Percentiles rank a stretch among this genome's conserved stretches.
Evolutionary conservation across 2,329 filamentous ascomycete genomes (phyloP).

Genomic region (Pseudogymnoascus sp.): DNA sequence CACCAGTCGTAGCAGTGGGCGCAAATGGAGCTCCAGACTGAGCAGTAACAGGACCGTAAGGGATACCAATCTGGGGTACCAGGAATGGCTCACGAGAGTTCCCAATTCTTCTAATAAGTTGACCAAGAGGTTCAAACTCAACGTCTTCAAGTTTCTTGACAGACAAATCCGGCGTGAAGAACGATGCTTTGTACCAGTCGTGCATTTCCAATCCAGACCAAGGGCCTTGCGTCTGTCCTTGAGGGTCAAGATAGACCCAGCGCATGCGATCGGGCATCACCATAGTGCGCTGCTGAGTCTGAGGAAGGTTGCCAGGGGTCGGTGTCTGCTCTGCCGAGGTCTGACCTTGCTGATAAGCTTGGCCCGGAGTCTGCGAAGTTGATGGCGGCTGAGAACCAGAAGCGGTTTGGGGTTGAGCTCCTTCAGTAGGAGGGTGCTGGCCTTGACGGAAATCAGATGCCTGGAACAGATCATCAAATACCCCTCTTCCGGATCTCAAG

Average conservation of each 20-base stretch:
- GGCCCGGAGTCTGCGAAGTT: slow-evolving; percentile 23
- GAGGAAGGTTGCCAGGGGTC: slow-evolving; percentile 53
- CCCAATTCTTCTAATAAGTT: slow-evolving; percentile 89
- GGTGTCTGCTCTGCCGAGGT: slow-evolving; percentile 45
- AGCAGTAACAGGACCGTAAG: slow-evolving; percentile 67
- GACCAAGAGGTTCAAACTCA: slow-evolving; percentile 91
- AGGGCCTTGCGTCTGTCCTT: slow-evolving; percentile 85
- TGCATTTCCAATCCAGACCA: slow-evolving; percentile 99
- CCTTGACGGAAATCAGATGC: slow-evolving; percentile 18
- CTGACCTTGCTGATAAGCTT: slow-evolving; percentile 28
- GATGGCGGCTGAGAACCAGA: slow-evolving; percentile 17
- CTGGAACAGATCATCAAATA: slow-evolving; percentile 45
- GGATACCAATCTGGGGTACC: slow-evolving; percentile 92
- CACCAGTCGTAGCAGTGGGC: slow-evolving; percentile 31
- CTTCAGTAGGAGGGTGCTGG: slow-evolving; percentile 25
- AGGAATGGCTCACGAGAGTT: slow-evolving; percentile 97
- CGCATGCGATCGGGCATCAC: slow-evolving; percentile 99
- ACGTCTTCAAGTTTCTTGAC: slow-evolving; percentile 92
- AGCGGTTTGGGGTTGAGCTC: slow-evolving; percentile 19
- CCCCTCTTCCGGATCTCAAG: slow-evolving; percentile 46
- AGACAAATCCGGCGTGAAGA: slow-evolving; percentile 89
- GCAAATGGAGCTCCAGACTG: slow-evolving; percentile 32
- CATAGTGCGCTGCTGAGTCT: slow-evolving; percentile 75
- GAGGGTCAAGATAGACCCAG: slow-evolving; percentile 96
- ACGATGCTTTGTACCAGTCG: slow-evolving; percentile 98